These are phyloP conservation scores for Pseudocercospora fuligena DNA, from an alignment of 2,329 filamentous ascomycete genomes.

Conservation along the genomic window DNA sequence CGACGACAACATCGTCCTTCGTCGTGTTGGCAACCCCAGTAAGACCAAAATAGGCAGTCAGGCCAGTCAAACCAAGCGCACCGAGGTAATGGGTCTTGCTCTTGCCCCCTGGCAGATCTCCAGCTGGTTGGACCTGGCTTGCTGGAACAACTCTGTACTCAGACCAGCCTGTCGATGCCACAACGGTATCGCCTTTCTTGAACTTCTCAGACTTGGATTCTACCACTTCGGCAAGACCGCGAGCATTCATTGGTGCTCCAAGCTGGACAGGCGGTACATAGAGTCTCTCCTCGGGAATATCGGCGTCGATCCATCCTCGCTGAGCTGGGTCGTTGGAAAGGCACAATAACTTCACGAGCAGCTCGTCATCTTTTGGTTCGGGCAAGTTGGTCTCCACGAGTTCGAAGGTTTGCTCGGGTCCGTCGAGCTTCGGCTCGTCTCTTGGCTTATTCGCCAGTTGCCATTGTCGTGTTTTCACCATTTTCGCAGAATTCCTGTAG, in stretches of 20 bases:
- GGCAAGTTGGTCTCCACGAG: constrained; percentile 40
- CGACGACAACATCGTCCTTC: constrained; percentile 52
- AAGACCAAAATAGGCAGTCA: constrained; percentile 56
- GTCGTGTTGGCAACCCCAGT: constrained; percentile 46
- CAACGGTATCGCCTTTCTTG: constrained; percentile 45
- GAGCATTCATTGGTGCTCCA: constrained; percentile 47
- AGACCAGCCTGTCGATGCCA: constrained; percentile 44
- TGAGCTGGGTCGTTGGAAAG: constrained; percentile 61
- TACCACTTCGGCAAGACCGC: constrained; percentile 45
- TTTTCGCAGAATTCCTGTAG: constrained; percentile 52
- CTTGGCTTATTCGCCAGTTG: constrained; percentile 48
- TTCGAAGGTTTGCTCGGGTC: constrained; percentile 48
- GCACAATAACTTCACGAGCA: constrained; percentile 54
- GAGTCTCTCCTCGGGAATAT: constrained; percentile 47
- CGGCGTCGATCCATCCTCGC: constrained; percentile 54
- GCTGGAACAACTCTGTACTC: constrained; percentile 49
- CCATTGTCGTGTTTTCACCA: constrained; percentile 58
- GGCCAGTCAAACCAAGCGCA: constrained; percentile 49
- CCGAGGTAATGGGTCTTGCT: constrained; percentile 53
- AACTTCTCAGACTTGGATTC: constrained; percentile 41
- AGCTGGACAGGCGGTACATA: constrained; percentile 53
- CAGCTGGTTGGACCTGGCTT: constrained; percentile 30
- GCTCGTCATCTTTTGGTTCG: constrained; percentile 45
- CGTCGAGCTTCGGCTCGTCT: constrained; percentile 43
- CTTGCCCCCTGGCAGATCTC: constrained; percentile 41